Evolutionary conservation across 768 basidiomycete genomes (phyloP).

Genomic region (Amylocystis lapponica): DNA sequence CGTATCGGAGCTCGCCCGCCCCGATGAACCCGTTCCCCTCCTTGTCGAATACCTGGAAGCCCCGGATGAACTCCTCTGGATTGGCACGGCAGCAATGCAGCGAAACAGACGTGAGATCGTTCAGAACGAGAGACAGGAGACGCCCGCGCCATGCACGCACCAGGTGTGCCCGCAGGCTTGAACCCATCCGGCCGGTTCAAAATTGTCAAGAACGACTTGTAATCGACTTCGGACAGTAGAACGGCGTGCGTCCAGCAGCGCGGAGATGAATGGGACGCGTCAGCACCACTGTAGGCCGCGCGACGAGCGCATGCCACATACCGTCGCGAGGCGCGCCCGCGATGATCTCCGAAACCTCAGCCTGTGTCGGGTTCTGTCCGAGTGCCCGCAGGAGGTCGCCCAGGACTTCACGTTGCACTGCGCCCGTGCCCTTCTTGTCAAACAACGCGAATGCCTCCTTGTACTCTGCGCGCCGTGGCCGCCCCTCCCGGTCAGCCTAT

Average conservation of each 20-base stretch:
- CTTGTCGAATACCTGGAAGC: slow-evolving; percentile 98
- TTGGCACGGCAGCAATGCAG: background rate
- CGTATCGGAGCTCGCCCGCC: slow-evolving; percentile 81
- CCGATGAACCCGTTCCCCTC: slow-evolving; percentile 91
- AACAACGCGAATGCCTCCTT: slow-evolving; percentile 97
- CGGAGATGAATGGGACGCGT: background rate
- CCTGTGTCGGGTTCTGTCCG: slow-evolving; percentile 98
- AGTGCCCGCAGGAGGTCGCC: slow-evolving; percentile 92
- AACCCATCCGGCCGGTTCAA: slow-evolving; percentile 95
- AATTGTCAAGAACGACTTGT: slow-evolving; percentile 85
- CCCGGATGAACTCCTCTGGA: slow-evolving; percentile 96
- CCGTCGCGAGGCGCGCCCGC: slow-evolving; percentile 70
- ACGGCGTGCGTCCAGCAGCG: too few species aligned
- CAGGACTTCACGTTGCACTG: slow-evolving; percentile 80
- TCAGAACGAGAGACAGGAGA: background rate
- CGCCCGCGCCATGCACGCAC: slow-evolving; percentile 34
- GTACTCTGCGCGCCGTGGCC: slow-evolving; percentile 56
- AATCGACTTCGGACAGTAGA: slow-evolving; percentile 59
- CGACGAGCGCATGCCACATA: slow-evolving; percentile 27
- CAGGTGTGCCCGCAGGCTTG: slow-evolving; percentile 94
- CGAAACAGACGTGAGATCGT: slow-evolving; percentile 1
- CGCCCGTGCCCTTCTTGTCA: slow-evolving; percentile 92
- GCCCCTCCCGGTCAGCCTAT: background rate
- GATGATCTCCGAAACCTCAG: slow-evolving; percentile 87
- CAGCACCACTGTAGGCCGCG: background rate